phyloP scores from a whole-genome alignment of 2,329 filamentous ascomycete genomes.

The Epichloe bromicola region DNA sequence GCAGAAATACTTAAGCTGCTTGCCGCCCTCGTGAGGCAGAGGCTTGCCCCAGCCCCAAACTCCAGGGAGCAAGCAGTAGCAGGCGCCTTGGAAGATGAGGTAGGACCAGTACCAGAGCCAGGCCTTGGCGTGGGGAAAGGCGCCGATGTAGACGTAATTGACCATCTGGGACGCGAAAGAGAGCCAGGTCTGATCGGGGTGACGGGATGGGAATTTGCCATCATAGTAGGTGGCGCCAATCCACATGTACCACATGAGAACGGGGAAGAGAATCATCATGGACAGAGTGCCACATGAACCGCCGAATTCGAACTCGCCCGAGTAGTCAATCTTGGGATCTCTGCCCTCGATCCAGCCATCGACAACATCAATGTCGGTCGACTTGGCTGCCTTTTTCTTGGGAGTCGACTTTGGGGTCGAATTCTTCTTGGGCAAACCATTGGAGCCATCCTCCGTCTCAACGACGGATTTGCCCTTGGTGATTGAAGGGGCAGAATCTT shows the following conservation, averaged over 20 bases:
- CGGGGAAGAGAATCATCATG: slow-evolving; percentile 90
- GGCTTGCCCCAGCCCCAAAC: slow-evolving; percentile 83
- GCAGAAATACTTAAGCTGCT: slow-evolving; percentile 90
- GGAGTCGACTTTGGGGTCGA: background rate
- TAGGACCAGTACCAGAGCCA: slow-evolving; percentile 96
- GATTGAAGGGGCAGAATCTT: slow-evolving; percentile 18
- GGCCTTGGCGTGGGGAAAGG: slow-evolving; percentile 68
- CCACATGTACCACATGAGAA: slow-evolving; percentile 99
- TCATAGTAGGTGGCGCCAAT: slow-evolving; percentile 87
- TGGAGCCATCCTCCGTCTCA: slow-evolving; percentile 10
- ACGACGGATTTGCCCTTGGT: slow-evolving; percentile 20
- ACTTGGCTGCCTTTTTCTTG: slow-evolving; percentile 8
- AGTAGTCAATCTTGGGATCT: slow-evolving; percentile 51
- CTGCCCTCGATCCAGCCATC: slow-evolving; percentile 48
- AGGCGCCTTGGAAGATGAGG: slow-evolving; percentile 68
- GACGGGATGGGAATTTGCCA: slow-evolving; percentile 62
- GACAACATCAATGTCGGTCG: slow-evolving; percentile 13
- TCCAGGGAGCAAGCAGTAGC: slow-evolving; percentile 78
- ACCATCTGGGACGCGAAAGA: slow-evolving; percentile 64
- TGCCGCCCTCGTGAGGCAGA: slow-evolving; percentile 65
- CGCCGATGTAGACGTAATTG: slow-evolving; percentile 65
- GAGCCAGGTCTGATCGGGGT: slow-evolving; percentile 48
- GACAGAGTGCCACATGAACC: slow-evolving; percentile 64
- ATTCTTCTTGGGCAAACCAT: slow-evolving; percentile 11
- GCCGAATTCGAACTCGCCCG: slow-evolving; percentile 68